Base-by-base conservation (phyloP, 179 eudicot genomes). In the Drosera spatulata region DNA sequence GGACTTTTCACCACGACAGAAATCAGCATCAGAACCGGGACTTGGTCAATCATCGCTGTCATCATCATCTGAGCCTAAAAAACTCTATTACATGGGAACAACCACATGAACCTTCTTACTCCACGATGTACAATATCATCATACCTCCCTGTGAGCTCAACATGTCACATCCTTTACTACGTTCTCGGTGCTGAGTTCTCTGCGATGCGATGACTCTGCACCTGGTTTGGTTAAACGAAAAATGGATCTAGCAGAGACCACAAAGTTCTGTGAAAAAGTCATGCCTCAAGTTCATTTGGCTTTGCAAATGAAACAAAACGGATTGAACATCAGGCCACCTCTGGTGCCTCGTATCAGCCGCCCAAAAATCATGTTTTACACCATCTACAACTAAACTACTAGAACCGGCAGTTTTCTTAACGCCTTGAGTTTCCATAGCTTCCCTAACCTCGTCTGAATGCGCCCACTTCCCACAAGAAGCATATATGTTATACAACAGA, bases 401-500 rank as follows among this genome's bases (percentile, higher is more conserved):
- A 42, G 15, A 53, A 41, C 66, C 66, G 14, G 66, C 58, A n/a
- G 41, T 41, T 52, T 62, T 62, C 47, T 52, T 51, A n/a, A 62
- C 22, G 6, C 66, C 42, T 12, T 53, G 58, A 44, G 38, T 62
- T 9, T 41, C 58, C 66, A 62, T 62, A 42, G 48, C 41, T 40
- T 62, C 66, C 14, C 66, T 62, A 53, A 53, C 43, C 39, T 62
- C 40, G 56, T 62, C 66, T 53, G 66, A 53, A 52, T 42, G 43
- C 47, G 49, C 22, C 66, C 66, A 62, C 39, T 62, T 62, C 33
- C 66, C 66, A 14, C 50, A 42, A 52, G 66, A 52, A 62, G 66
- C 66, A 62, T 62, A 62, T 4, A 62, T 53, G 43, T 62, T 62
- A 22, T 41, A 62, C 15, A 62, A 62, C 13, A 42, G 22, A 42